A percentile compares a stretch with the other conserved stretches of the same genome.
These are phyloP conservation scores for Fragilaria radians DNA, from an alignment of 108 stramenopile species.

Conservation along the genomic window DNA sequence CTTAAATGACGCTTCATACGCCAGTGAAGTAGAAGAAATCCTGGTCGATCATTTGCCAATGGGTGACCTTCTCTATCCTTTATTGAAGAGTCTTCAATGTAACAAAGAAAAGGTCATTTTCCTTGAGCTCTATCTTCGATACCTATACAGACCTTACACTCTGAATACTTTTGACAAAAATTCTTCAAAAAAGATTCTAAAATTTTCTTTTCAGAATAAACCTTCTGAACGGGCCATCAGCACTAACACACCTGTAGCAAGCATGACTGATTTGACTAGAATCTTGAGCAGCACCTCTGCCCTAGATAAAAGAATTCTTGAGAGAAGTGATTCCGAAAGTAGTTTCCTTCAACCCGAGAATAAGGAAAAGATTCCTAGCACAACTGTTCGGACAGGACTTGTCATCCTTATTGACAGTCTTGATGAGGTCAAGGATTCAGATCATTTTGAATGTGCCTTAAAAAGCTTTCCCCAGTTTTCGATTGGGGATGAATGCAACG, in stretches of 20 bases:
- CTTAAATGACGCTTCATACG: slow-evolving; percentile 18
- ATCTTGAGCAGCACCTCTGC: slow-evolving; percentile 48
- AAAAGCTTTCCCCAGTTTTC: slow-evolving; percentile 52
- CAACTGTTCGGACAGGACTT: slow-evolving; percentile 51
- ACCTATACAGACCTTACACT: slow-evolving; percentile 77
- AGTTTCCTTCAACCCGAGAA: slow-evolving; percentile 35
- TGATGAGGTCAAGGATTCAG: slow-evolving; percentile 37
- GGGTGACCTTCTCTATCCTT: slow-evolving; percentile 79
- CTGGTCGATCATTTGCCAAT: slow-evolving; percentile 76
- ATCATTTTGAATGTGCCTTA: slow-evolving; percentile 31
- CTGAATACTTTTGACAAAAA: slow-evolving; percentile 53
- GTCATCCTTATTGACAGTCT: slow-evolving; percentile 46
- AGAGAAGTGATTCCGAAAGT: slow-evolving; percentile 41
- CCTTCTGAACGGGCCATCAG: slow-evolving; percentile 63
- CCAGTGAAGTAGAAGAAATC: slow-evolving; percentile 46
- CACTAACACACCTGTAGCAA: slow-evolving; percentile 58
- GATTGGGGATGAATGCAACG: slow-evolving; percentile 24
- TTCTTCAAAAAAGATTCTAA: slow-evolving; percentile 41
- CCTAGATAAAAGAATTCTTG: slow-evolving; percentile 51
- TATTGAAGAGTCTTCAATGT: slow-evolving; percentile 43
- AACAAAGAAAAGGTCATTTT: slow-evolving; percentile 49
- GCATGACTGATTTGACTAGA: slow-evolving; percentile 79
- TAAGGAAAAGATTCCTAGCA: slow-evolving; percentile 48
- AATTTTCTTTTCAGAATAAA: slow-evolving; percentile 70
- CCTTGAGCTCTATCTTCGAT: slow-evolving; percentile 79